Evolutionary conservation across 345 rosid species (phyloP).

Genomic region (Ricinus communis): DNA sequence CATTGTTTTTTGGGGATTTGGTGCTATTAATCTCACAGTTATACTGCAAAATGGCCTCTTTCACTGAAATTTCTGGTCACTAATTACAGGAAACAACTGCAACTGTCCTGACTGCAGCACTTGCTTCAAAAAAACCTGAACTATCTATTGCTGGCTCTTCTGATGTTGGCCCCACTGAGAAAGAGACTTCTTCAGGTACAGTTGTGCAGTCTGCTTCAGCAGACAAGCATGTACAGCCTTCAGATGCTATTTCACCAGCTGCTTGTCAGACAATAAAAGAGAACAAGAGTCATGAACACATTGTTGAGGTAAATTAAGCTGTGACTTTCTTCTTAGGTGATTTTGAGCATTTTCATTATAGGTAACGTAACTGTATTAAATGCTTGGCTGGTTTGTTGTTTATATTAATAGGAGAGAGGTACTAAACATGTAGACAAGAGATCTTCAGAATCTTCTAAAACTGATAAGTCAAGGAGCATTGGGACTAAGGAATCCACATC

Average conservation of each 20-base stretch:
- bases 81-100: slow-evolving; percentile 77
- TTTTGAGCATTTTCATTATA: slow-evolving; percentile 12
- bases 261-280: slow-evolving; percentile 37
- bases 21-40: not conserved
- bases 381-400: not conserved
- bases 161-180: slow-evolving; percentile 30
- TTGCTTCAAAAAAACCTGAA: slow-evolving; percentile 59
- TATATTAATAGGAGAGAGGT: slow-evolving; percentile 26
- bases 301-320: slow-evolving; percentile 37
- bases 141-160: slow-evolving; percentile 44
- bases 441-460: slow-evolving; percentile 31
- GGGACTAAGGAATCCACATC: slow-evolving; percentile 29
- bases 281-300: slow-evolving; percentile 24
- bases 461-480: slow-evolving; percentile 16
- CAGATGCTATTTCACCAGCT: slow-evolving; percentile 30
- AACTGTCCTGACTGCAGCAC: slow-evolving; percentile 65
- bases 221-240: slow-evolving; percentile 28
- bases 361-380: not conserved
- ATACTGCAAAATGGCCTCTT: not conserved
- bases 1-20: not conserved
- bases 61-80: slow-evolving; percentile 6
- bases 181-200: slow-evolving; percentile 48
- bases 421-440: slow-evolving; percentile 20
- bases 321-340: not conserved
- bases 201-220: slow-evolving; percentile 34